Base-by-base conservation (phyloP, 1,284 basidiomycete genomes). In the Tilletia walkeri region DNA sequence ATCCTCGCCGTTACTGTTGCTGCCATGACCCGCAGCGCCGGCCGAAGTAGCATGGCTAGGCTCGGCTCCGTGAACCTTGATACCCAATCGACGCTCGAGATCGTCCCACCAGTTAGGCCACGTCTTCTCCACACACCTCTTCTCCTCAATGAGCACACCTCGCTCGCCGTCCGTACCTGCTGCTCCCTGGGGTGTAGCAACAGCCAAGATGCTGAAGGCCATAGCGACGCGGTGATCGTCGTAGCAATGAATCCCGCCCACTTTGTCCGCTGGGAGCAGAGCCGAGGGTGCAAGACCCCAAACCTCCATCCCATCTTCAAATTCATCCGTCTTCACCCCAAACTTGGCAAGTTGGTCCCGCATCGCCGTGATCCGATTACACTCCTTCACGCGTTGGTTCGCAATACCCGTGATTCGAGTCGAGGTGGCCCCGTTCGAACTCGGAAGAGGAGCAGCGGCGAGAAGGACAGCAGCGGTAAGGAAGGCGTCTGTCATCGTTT, bases 101-200 rank as follows among this genome's bases (percentile, higher is more conserved):
- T 98, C 96, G 82, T 99, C 96, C 94, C 95, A 99, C 92, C 95
- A 99, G 83, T 95, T 94, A 2, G 96, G 95, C 95, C 95, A 99
- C 0, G 96, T 99, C 88, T 99, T 99, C 85, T 97, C 95, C 30
- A 99, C 95, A 80, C 95, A 98, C 68, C 95, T 88, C 86, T 96
- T 97, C 86, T 99, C 95, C 82, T 97, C 94, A 49, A 99, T 87
- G 72, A 94, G 86, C 0, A 92, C 93, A 38, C 89, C 89, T 34
- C 59, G 59, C 36, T 63, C 59, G 59, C 34, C 59, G 2, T 63
- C 59, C 20, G 66, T 53, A 14, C n/a, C 47, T 0, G 18, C 16
- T 49, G 76, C 72, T 1, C 76, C 77, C 47, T 88, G 86, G 38
- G 94, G 86, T 2, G 76, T 76, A 34, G 92, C 88, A 7, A 90